Percentiles rank a stretch among this genome's conserved stretches.
Conservation (phyloP, 1,284 basidiomycete species). For the Vanrija sp. region DNA sequence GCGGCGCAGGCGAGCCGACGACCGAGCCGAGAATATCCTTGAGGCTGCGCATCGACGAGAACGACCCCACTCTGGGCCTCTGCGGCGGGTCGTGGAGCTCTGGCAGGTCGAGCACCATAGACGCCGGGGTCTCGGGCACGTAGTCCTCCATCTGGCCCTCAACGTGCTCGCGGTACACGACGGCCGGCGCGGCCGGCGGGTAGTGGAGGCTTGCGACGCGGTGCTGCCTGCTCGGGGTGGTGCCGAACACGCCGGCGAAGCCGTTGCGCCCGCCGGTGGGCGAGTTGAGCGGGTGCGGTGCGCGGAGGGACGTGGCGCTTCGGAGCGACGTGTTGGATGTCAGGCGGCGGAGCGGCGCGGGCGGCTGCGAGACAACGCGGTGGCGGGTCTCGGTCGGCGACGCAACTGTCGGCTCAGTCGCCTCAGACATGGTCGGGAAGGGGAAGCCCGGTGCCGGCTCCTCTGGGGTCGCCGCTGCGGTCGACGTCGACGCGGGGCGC, state of each 20-base stretch:
- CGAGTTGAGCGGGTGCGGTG: constrained; percentile 45
- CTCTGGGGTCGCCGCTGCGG: background rate
- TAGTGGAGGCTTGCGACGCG: constrained; percentile 38
- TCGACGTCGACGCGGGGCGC: background rate
- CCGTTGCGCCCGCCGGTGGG: constrained; percentile 22
- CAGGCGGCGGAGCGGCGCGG: background rate
- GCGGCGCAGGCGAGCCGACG: background rate
- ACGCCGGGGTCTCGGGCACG: background rate
- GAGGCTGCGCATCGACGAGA: constrained; percentile 25
- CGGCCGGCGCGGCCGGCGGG: constrained; percentile 39
- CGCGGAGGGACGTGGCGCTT: constrained; percentile 39
- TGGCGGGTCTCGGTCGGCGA: background rate
- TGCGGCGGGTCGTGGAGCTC: constrained; percentile 4
- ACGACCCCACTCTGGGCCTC: constrained; percentile 11
- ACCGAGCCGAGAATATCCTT: constrained; percentile 9
- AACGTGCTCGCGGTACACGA: constrained; percentile 35
- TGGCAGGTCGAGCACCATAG: constrained; percentile 3
- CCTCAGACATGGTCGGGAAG: constrained; percentile 4
- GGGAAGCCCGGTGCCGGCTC: constrained; percentile 1
- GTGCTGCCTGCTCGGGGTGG: constrained; percentile 19
- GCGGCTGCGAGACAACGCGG: background rate
- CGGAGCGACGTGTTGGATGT: constrained; percentile 37
- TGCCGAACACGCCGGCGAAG: constrained; percentile 2
- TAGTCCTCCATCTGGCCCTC: constrained; percentile 35
- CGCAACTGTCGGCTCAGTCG: background rate